These are phyloP conservation scores for Rhizoctonia solani DNA, from an alignment of 1,284 basidiomycete genomes.

Conservation along the genomic window DNA sequence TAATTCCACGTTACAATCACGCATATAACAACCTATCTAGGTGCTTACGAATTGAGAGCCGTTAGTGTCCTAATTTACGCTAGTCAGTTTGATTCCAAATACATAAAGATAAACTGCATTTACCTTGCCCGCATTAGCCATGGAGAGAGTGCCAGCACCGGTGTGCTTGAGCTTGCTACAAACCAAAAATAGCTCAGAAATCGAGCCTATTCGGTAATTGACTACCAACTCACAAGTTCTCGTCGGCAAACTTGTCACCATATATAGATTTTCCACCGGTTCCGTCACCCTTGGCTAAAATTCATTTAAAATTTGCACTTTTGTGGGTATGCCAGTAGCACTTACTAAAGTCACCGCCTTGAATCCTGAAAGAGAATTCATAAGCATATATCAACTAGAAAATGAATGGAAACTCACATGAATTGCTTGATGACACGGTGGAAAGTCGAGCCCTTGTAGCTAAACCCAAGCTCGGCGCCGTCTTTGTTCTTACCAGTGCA, in stretches of 20 bases:
- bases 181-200: slow-evolving; percentile 2
- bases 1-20: slow-evolving; percentile 29
- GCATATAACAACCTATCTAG: slow-evolving; percentile 18
- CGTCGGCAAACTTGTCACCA: slow-evolving; percentile 62
- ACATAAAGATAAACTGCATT: background rate
- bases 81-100: slow-evolving; percentile 39
- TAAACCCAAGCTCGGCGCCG: slow-evolving; percentile 71
- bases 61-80: slow-evolving; percentile 47
- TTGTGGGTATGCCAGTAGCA: slow-evolving; percentile 14
- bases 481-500: slow-evolving; percentile 77
- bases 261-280: slow-evolving; percentile 68
- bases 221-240: slow-evolving; percentile 75
- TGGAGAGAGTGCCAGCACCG: slow-evolving; percentile 81
- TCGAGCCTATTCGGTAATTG: background rate
- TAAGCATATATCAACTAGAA: background rate
- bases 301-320: background rate
- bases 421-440: slow-evolving; percentile 73
- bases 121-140: slow-evolving; percentile 78
- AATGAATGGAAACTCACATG: slow-evolving; percentile 51
- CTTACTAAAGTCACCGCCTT: slow-evolving; percentile 73
- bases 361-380: slow-evolving; percentile 51
- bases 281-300: slow-evolving; percentile 58
- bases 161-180: slow-evolving; percentile 88
- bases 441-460: slow-evolving; percentile 72
- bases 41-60: slow-evolving; percentile 80